Percentiles rank a stretch among this genome's conserved stretches.
Conservation (phyloP, 352 stramenopile genomes). For the Phytophthora pluvialis region DNA sequence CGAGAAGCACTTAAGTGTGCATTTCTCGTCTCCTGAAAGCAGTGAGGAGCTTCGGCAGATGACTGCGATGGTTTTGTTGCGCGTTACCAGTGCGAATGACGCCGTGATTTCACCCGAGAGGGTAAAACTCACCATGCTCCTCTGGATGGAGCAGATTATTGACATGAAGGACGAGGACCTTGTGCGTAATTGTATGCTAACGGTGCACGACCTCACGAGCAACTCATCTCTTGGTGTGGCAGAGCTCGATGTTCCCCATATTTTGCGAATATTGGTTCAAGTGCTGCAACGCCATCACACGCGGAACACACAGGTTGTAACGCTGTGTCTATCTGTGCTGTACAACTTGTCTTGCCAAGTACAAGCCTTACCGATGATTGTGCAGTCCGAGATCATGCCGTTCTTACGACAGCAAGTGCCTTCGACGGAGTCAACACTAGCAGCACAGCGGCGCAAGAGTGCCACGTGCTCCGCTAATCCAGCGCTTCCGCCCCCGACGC, state of each 20-base stretch:
- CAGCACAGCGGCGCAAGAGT: constrained; percentile 22
- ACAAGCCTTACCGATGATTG: constrained; percentile 47
- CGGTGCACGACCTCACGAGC: constrained; percentile 74
- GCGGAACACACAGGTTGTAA: constrained; percentile 56
- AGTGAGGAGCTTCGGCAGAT: constrained; percentile 66
- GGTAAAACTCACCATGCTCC: constrained; percentile 63
- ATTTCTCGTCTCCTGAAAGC: constrained; percentile 55
- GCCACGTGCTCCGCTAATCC: not conserved
- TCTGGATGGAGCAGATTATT: constrained; percentile 87
- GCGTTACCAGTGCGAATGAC: constrained; percentile 76
- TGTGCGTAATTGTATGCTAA: constrained; percentile 83
- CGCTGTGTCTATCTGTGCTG: constrained; percentile 69
- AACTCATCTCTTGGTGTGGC: constrained; percentile 57
- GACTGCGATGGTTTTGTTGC: constrained; percentile 72
- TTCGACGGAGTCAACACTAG: constrained; percentile 16
- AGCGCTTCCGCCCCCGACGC: constrained; percentile 5
- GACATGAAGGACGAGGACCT: constrained; percentile 72
- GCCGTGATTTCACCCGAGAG: constrained; percentile 70
- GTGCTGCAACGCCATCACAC: constrained; percentile 65
- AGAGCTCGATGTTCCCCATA: constrained; percentile 67
- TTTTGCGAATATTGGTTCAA: constrained; percentile 70
- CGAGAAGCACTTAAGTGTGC: constrained; percentile 61
- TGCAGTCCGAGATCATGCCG: constrained; percentile 59
- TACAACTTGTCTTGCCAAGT: constrained; percentile 83
- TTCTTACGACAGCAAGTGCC: constrained; percentile 62